Conservation (phyloP, 768 basidiomycete genomes). For the Candolleomyces eurysporus region DNA sequence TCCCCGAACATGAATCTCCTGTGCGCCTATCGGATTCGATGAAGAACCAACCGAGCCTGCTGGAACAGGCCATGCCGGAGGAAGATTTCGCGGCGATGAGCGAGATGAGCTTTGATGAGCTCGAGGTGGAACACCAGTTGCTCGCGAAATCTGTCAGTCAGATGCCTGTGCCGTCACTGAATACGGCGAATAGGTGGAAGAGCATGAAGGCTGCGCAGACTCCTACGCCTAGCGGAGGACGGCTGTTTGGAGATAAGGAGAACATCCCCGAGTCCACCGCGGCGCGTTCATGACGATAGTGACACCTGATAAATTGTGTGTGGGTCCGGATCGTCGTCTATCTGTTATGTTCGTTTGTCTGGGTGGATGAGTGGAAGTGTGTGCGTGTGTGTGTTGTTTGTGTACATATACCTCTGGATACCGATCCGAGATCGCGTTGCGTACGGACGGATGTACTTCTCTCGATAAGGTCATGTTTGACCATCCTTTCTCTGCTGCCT, state of each 20-base stretch:
- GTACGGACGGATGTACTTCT: not conserved
- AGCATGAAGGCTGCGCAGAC: slow-evolving; percentile 13
- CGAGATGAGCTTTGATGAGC: slow-evolving; percentile 56
- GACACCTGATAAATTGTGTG: not conserved
- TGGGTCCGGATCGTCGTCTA: not conserved
- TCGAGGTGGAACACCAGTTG: slow-evolving; percentile 25
- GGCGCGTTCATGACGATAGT: slow-evolving; percentile 1
- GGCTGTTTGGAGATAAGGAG: slow-evolving; percentile 50
- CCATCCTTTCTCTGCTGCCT: not conserved
- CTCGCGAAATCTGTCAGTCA: slow-evolving; percentile 24
- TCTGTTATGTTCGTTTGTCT: slow-evolving; percentile 1
- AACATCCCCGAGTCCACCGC: slow-evolving; percentile 33
- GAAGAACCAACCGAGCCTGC: slow-evolving; percentile 45
- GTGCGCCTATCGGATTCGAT: slow-evolving; percentile 39
- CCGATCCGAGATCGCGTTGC: too few species aligned
- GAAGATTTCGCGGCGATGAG: slow-evolving; percentile 43
- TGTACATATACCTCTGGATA: too few species aligned
- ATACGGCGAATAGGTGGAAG: slow-evolving; percentile 14
- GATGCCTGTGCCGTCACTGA: slow-evolving; percentile 10
- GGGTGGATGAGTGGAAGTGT: not conserved
- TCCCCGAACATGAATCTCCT: slow-evolving; percentile 47
- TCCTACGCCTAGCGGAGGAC: slow-evolving; percentile 24
- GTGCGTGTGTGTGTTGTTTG: not conserved
- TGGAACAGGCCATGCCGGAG: slow-evolving; percentile 60
- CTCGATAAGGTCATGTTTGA: not conserved